Evolutionary conservation across 2,329 filamentous ascomycete species (phyloP).

Genomic region (Thielaviopsis ethacetica): DNA sequence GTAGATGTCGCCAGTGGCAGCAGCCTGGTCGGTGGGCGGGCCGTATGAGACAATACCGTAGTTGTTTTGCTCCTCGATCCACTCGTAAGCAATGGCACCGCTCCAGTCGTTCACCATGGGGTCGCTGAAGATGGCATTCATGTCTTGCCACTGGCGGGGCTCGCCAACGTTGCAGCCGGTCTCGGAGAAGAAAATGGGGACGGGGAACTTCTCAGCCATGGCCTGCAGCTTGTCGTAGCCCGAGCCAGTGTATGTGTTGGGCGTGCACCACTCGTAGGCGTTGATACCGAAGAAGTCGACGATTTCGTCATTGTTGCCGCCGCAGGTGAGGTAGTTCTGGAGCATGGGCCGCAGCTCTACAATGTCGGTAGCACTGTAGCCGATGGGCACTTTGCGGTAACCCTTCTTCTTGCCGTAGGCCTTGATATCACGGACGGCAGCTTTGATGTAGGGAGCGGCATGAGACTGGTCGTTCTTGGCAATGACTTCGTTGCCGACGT

Average conservation of each 20-base stretch:
- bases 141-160: slow-evolving; percentile 52
- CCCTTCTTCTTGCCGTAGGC: slow-evolving; percentile 57
- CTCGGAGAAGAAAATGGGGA: slow-evolving; percentile 85
- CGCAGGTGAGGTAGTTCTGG: slow-evolving; percentile 63
- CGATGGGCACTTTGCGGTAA: slow-evolving; percentile 69
- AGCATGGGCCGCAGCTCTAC: slow-evolving; percentile 46
- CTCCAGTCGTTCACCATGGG: slow-evolving; percentile 57
- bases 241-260: slow-evolving; percentile 38
- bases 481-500: slow-evolving; percentile 80
- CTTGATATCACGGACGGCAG: slow-evolving; percentile 68
- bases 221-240: slow-evolving; percentile 55
- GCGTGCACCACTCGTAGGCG: slow-evolving; percentile 67
- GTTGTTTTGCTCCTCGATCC: slow-evolving; percentile 70
- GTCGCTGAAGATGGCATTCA: slow-evolving; percentile 57
- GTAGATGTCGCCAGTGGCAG: slow-evolving; percentile 31
- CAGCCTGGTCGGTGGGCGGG: slow-evolving; percentile 32
- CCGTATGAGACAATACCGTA: slow-evolving; percentile 74
- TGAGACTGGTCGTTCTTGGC: slow-evolving; percentile 39
- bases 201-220: slow-evolving; percentile 52
- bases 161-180: slow-evolving; percentile 57
- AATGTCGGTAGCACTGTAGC: slow-evolving; percentile 80
- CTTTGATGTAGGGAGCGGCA: slow-evolving; percentile 70
- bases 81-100: slow-evolving; percentile 75
- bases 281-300: slow-evolving; percentile 79
- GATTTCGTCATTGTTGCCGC: slow-evolving; percentile 48